A percentile compares a stretch with the other conserved stretches of the same genome.
Conservation (phyloP, 2,329 filamentous ascomycete species). For the Colletotrichum zoysiae region DNA sequence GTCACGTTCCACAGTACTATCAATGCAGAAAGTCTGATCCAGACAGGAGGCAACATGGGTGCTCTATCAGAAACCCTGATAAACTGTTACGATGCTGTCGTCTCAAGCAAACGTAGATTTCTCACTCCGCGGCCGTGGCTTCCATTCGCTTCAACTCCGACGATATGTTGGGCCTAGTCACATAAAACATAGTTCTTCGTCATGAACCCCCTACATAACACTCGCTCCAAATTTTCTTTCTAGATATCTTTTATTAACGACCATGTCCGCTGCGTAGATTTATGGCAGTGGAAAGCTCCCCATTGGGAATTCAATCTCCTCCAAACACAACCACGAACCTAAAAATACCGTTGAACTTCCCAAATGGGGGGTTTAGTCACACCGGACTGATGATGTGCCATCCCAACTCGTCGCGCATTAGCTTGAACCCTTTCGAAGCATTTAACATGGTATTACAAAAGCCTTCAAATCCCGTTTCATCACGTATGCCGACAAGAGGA, state of each 20-base stretch:
- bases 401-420: background rate
- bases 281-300: no score
- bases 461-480: background rate
- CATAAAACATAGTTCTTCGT: background rate
- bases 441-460: no score
- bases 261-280: background rate
- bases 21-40: background rate
- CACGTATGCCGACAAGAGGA: background rate
- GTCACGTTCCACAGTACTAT: no score
- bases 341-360: background rate
- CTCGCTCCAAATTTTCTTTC: background rate
- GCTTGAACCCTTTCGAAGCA: background rate
- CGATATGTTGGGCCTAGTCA: accelerated
- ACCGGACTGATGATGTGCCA: background rate
- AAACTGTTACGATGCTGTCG: background rate
- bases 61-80: background rate
- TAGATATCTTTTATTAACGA: accelerated
- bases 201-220: no score
- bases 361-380: no score
- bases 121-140: no score
- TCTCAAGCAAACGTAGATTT: background rate
- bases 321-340: background rate
- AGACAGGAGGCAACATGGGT: background rate
- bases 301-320: background rate
- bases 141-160: background rate